Conservation (phyloP, 2,329 filamentous ascomycete species). For the Alternaria solani region DNA sequence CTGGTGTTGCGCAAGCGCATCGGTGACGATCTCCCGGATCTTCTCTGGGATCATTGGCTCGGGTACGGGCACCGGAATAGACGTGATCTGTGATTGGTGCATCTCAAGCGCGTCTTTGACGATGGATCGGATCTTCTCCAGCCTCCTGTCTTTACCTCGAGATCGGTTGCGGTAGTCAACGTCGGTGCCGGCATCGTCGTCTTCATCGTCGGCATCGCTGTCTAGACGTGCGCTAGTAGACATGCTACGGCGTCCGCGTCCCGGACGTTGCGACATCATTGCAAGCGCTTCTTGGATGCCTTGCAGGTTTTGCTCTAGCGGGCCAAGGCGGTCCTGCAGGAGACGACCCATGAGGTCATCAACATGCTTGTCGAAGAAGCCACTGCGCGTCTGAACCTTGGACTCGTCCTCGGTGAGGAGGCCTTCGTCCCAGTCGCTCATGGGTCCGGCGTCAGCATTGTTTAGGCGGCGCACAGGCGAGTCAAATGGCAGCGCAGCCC, state of each 20-base stretch:
- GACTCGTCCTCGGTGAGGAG: constrained; percentile 78
- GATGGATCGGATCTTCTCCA: constrained; percentile 76
- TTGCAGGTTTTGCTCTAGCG: constrained; percentile 80
- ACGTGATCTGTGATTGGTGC: constrained; percentile 49
- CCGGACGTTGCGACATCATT: constrained; percentile 60
- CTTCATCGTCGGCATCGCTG: constrained; percentile 94
- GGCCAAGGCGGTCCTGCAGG: constrained; percentile 77
- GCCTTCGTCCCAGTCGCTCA: constrained; percentile 91
- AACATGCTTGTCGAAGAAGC: constrained; percentile 91
- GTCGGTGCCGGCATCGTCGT: constrained; percentile 70
- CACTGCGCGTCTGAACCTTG: constrained; percentile 80
- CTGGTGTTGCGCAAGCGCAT: constrained; percentile 66
- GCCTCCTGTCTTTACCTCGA: constrained; percentile 76
- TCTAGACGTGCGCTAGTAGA: constrained; percentile 73
- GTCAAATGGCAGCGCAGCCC: constrained; percentile 62
- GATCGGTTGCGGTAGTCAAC: constrained; percentile 73
- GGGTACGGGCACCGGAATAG: constrained; percentile 37
- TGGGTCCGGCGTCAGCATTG: constrained; percentile 68
- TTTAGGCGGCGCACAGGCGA: constrained; percentile 70
- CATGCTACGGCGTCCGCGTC: constrained; percentile 68
- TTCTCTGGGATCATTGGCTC: constrained; percentile 68
- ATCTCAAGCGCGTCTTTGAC: constrained; percentile 69
- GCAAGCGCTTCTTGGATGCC: constrained; percentile 76
- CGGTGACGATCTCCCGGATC: constrained; percentile 67
- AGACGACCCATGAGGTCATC: constrained; percentile 83